These are phyloP conservation scores for Saccharomycopsis capsularis DNA, from an alignment of 805 yeast species.

Conservation along the genomic window DNA sequence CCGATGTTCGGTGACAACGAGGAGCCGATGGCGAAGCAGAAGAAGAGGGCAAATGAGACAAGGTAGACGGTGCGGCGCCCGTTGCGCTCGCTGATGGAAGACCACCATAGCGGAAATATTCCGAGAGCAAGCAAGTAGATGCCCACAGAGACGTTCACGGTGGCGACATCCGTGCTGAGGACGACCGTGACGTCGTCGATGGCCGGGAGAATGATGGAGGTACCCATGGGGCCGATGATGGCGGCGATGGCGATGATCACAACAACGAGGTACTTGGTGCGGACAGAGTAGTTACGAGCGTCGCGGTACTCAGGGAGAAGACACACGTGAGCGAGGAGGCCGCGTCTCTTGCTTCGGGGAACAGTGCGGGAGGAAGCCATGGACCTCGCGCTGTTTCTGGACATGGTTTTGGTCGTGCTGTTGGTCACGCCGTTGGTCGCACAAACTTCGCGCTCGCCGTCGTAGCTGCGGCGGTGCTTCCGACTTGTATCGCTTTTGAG, in stretches of 20 bases:
- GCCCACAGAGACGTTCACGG: constrained; percentile 76
- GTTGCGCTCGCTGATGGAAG: constrained; percentile 62
- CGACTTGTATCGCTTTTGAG: no score
- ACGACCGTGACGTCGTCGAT: constrained; percentile 49
- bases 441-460: no score
- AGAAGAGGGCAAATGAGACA: constrained; percentile 54
- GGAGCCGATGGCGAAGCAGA: constrained; percentile 66
- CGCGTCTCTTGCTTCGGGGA: constrained; percentile 44
- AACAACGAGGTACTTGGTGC: constrained; percentile 48
- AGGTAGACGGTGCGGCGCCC: constrained; percentile 75
- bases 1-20: constrained; percentile 56
- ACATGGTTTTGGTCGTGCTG: background rate
- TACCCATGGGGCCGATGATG: constrained; percentile 83
- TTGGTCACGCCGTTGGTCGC: background rate
- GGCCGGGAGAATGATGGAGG: constrained; percentile 77
- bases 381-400: background rate
- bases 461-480: no score
- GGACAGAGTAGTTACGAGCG: constrained; percentile 53
- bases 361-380: constrained; percentile 22
- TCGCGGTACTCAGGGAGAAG: constrained; percentile 66
- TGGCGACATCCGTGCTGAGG: constrained; percentile 48
- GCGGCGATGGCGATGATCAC: constrained; percentile 66
- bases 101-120: constrained; percentile 85
- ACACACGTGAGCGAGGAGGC: constrained; percentile 45
- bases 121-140: constrained; percentile 69